Conservation (phyloP, 179 eudicot genomes). For the Silene coronaria region DNA sequence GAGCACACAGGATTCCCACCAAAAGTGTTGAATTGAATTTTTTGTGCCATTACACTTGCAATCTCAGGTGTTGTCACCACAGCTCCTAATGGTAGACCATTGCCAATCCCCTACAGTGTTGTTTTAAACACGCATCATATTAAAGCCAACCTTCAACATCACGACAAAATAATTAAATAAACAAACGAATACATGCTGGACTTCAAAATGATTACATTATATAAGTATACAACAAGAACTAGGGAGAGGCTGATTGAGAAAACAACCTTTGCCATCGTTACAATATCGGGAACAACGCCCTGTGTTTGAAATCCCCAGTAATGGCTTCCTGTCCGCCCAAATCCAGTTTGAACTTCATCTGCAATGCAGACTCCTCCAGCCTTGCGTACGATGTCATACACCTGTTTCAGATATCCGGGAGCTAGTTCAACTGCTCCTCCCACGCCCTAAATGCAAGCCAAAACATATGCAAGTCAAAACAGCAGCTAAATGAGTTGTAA, state of each 20-base stretch:
- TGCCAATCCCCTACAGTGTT: conserved; percentile 77
- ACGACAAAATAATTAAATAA: neutral
- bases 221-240: neutral
- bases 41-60: conserved; percentile 78
- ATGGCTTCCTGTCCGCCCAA: conserved; percentile 94
- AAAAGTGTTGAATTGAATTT: conserved; percentile 91
- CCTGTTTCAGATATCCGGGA: conserved; percentile 77
- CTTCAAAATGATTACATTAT: neutral
- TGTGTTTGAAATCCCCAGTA: conserved; percentile 98
- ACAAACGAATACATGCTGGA: neutral
- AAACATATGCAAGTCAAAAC: conserved; percentile 2
- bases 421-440: conserved; percentile 99
- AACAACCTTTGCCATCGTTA: conserved; percentile 92
- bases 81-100: conserved; percentile 93
- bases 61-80: conserved; percentile 97
- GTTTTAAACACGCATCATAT: conserved; percentile 2
- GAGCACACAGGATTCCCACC: conserved; percentile 99
- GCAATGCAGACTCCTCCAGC: conserved; percentile 99
- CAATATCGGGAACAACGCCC: conserved; percentile 85
- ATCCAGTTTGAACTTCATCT: conserved; percentile 97
- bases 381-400: conserved; percentile 74
- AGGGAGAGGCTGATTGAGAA: neutral
- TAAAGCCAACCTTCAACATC: conserved; percentile 1
- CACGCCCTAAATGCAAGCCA: conserved; percentile 55
- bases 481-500: neutral